phyloP scores from a whole-genome alignment of 2,329 filamentous ascomycete genomes.

The Paraconiothyrium brasiliense region DNA sequence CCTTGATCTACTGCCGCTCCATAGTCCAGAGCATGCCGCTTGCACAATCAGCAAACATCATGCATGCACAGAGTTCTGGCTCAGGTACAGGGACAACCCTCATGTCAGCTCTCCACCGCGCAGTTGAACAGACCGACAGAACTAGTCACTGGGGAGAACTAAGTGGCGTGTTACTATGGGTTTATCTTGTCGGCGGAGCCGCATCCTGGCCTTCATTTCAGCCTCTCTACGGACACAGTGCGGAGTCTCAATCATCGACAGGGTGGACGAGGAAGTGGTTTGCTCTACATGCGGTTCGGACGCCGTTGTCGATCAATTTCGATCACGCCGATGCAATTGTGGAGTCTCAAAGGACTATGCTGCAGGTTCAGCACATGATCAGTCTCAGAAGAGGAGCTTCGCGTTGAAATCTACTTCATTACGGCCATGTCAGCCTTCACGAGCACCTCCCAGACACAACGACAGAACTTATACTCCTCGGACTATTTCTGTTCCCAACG shows the following conservation, averaged over 20 bases:
- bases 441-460: neutral
- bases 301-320: conserved; percentile 30
- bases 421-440: neutral
- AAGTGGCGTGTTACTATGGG: conserved; percentile 43
- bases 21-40: conserved; percentile 40
- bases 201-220: conserved; percentile 32
- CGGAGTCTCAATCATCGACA: conserved; percentile 19
- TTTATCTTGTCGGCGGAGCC: conserved; percentile 42
- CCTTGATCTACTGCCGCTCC: conserved; percentile 42
- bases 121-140: conserved; percentile 36
- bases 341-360: conserved; percentile 36
- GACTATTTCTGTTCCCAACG: neutral
- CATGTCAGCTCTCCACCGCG: conserved; percentile 35
- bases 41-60: conserved; percentile 31
- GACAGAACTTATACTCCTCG: neutral
- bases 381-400: conserved; percentile 26
- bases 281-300: conserved; percentile 37
- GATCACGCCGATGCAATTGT: conserved; percentile 33
- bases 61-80: conserved; percentile 25
- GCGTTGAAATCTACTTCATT: conserved; percentile 9
- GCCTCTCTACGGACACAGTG: conserved; percentile 14
- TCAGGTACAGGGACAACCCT: conserved; percentile 23
- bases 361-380: conserved; percentile 35
- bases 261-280: conserved; percentile 43
- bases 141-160: conserved; percentile 36